Percentiles rank a stretch among this genome's conserved stretches.
Conservation (phyloP, 108 stramenopile species). For the Skeletonema grethae region DNA sequence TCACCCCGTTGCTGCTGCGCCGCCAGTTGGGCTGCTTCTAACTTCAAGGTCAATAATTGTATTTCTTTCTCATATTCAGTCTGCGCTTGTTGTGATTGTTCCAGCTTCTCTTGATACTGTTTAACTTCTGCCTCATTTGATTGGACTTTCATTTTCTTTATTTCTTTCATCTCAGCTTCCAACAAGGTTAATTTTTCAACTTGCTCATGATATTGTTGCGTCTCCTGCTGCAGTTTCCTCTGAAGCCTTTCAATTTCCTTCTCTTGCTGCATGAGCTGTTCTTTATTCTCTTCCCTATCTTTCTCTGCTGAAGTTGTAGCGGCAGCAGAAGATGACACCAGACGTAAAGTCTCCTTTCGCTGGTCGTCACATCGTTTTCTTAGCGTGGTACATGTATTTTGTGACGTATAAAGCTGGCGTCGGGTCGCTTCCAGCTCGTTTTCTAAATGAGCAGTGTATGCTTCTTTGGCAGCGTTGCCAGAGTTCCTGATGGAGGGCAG, state of each 20-base stretch:
- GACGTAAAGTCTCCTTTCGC: constrained; percentile 22
- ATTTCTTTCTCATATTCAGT: constrained; percentile 33
- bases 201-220: constrained; percentile 28
- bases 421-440: constrained; percentile 35
- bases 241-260: constrained; percentile 29
- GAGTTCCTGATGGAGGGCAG: constrained; percentile 16
- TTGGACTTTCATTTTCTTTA: constrained; percentile 15
- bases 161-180: constrained; percentile 34
- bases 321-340: constrained; percentile 8
- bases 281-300: constrained; percentile 11
- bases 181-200: constrained; percentile 28
- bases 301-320: background rate
- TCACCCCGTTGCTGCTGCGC: constrained; percentile 10
- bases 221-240: constrained; percentile 25
- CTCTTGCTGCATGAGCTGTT: constrained; percentile 12
- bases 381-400: constrained; percentile 38
- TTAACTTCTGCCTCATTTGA: constrained; percentile 4
- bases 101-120: constrained; percentile 12
- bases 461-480: constrained; percentile 31
- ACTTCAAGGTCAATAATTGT: constrained; percentile 32
- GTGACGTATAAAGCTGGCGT: constrained; percentile 40
- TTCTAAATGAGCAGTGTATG: constrained; percentile 35
- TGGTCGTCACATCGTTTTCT: constrained; percentile 38
- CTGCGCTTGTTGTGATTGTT: constrained; percentile 17
- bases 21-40: constrained; percentile 42